phyloP scores from a whole-genome alignment of 2,329 filamentous ascomycete species.

The Cercospora nicotianae region DNA sequence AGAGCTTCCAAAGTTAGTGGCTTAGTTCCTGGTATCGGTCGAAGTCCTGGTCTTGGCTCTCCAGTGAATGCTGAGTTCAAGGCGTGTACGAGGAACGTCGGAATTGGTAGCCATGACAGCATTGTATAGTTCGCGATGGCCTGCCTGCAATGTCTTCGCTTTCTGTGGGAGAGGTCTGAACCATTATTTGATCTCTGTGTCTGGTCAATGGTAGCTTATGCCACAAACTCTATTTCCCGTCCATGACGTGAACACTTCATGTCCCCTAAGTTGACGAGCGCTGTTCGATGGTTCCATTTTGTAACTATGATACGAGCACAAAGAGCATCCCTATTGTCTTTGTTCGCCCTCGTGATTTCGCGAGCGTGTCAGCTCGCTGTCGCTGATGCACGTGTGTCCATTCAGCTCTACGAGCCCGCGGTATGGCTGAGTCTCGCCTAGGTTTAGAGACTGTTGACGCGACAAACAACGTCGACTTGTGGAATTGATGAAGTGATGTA shows the following conservation, averaged over 20 bases:
- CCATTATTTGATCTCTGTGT: neutral
- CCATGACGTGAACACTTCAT: slow-evolving; percentile 16
- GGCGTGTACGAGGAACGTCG: slow-evolving; percentile 29
- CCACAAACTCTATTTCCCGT: slow-evolving; percentile 13
- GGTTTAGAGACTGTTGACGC: neutral
- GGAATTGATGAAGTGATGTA: neutral
- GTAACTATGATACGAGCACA: neutral
- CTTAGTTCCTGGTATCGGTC: slow-evolving; percentile 44
- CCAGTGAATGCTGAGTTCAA: slow-evolving; percentile 27
- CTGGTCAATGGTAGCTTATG: neutral
- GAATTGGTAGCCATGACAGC: slow-evolving; percentile 18
- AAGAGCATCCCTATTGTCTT: neutral
- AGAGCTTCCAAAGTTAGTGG: slow-evolving; percentile 44
- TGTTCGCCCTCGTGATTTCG: neutral
- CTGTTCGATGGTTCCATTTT: neutral
- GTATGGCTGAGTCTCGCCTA: neutral
- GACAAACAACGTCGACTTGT: neutral
- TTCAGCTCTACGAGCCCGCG: neutral
- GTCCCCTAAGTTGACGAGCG: neutral
- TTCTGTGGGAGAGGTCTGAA: neutral
- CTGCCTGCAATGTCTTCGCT: neutral
- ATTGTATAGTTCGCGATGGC: neutral
- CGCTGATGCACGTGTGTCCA: neutral
- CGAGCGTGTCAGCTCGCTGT: neutral
- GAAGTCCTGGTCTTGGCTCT: slow-evolving; percentile 42